phyloP scores from a whole-genome alignment of 345 rosid species.

The Boechera divaricarpa region DNA sequence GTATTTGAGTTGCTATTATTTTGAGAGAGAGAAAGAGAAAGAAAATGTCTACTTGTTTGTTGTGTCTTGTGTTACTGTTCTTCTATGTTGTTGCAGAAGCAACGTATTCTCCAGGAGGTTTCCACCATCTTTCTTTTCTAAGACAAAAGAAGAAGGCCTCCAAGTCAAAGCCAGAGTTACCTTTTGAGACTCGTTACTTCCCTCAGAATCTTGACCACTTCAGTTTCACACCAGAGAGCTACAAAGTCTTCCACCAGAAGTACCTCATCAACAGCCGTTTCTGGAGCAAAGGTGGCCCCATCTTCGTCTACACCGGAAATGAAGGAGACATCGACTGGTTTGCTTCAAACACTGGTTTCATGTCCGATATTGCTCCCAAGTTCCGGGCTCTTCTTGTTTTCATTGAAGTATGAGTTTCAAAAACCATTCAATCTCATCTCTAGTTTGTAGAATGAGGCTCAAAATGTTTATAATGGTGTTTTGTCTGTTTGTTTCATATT shows the following conservation, averaged over 20 bases:
- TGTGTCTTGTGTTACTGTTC: constrained; percentile 33
- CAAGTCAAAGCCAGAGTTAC: constrained; percentile 44
- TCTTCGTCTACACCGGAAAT: constrained; percentile 80
- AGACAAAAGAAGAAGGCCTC: constrained; percentile 40
- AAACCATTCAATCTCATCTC: not conserved
- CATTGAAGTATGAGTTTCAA: constrained; percentile 60
- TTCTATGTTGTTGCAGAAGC: constrained; percentile 34
- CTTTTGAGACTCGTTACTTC: constrained; percentile 59
- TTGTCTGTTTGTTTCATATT: not conserved
- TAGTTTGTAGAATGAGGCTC: not conserved
- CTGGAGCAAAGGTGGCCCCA: constrained; percentile 67
- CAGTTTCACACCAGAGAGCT: constrained; percentile 64
- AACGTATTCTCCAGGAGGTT: constrained; percentile 38
- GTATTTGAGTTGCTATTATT: constrained; percentile 19
- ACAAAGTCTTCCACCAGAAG: constrained; percentile 65
- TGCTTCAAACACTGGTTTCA: constrained; percentile 80
- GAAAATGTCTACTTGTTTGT: constrained; percentile 31
- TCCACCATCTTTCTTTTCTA: constrained; percentile 43
- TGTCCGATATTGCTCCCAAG: constrained; percentile 83
- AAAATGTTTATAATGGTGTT: not conserved
- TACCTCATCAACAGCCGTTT: constrained; percentile 61
- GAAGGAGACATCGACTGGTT: constrained; percentile 91
- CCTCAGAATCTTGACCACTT: constrained; percentile 81
- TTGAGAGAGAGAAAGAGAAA: not conserved
- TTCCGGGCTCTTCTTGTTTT: constrained; percentile 77